phyloP scores from a whole-genome alignment of 345 rosid species.

The Camelina laxa region DNA sequence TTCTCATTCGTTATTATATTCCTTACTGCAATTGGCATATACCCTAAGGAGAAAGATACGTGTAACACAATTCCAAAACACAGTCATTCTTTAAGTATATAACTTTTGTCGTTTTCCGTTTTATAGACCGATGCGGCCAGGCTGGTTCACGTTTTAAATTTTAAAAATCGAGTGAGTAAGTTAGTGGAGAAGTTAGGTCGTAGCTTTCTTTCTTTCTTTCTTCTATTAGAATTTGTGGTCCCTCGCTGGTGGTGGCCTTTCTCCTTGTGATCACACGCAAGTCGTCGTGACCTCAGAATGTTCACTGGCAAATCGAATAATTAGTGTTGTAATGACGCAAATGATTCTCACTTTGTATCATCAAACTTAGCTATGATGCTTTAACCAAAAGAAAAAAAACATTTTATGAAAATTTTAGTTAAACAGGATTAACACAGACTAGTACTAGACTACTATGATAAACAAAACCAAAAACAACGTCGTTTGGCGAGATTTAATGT shows the following conservation, averaged over 20 bases:
- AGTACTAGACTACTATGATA: too few species aligned
- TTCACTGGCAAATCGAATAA: too few species aligned
- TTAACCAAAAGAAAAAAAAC: too few species aligned
- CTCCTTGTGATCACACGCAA: not conserved
- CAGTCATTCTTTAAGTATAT: not conserved
- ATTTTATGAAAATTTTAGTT: too few species aligned
- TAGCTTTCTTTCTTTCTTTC: too few species aligned
- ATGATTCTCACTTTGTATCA: too few species aligned
- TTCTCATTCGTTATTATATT: slow-evolving; percentile 7
- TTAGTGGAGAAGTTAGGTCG: not conserved
- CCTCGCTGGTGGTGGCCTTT: not conserved
- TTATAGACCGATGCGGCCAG: not conserved
- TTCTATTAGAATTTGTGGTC: too few species aligned
- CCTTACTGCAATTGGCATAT: not conserved
- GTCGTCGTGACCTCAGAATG: not conserved
- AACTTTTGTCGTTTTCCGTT: not conserved
- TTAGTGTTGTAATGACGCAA: too few species aligned
- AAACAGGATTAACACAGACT: too few species aligned
- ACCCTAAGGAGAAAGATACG: slow-evolving; percentile 28
- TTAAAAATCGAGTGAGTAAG: not conserved
- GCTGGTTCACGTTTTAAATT: not conserved
- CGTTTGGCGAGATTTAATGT: too few species aligned
- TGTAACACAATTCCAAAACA: not conserved
- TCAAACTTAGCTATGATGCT: too few species aligned
- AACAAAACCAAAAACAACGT: too few species aligned